Evolutionary conservation across 805 yeast genomes (phyloP).

Genomic region (Candida anglica): DNA sequence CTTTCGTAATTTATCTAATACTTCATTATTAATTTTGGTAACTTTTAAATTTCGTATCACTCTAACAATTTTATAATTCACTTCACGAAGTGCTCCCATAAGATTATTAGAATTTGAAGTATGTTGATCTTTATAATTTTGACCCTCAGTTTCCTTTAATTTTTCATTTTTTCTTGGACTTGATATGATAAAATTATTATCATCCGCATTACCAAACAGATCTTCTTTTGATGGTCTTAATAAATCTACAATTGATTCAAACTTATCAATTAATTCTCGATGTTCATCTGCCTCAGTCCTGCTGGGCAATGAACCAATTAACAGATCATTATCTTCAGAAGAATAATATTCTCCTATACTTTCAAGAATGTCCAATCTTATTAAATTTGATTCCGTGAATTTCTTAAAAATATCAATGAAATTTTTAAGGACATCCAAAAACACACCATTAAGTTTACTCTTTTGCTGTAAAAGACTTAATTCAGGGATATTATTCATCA

Average conservation of each 20-base stretch:
- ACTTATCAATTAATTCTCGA: conserved; percentile 24
- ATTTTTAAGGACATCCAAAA: conserved; percentile 29
- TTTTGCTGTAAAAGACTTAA: conserved; percentile 29
- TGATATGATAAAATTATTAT: conserved; percentile 20
- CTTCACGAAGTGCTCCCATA: conserved; percentile 26
- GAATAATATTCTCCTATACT: conserved; percentile 19
- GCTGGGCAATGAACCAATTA: conserved; percentile 22
- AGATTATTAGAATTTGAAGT: conserved; percentile 11
- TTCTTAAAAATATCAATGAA: conserved; percentile 28
- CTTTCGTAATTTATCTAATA: conserved; percentile 15
- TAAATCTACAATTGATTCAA: conserved; percentile 20
- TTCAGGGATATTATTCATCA: conserved; percentile 20
- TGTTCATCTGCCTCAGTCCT: conserved; percentile 29
- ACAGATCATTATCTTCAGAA: conserved; percentile 9
- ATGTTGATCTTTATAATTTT: too few species aligned
- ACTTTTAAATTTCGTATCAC: conserved; percentile 31
- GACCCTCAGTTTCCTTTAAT: neutral
- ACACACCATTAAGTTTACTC: conserved; percentile 28
- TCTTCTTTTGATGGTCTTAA: too few species aligned
- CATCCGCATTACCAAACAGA: too few species aligned
- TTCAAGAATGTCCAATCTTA: conserved; percentile 25
- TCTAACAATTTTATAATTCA: conserved; percentile 34
- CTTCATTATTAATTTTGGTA: conserved; percentile 32
- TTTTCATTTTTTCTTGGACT: conserved; percentile 20
- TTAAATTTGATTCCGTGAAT: conserved; percentile 22